Conservation (phyloP, 1,284 basidiomycete species). For the Cystobasidiaceae sp. region DNA sequence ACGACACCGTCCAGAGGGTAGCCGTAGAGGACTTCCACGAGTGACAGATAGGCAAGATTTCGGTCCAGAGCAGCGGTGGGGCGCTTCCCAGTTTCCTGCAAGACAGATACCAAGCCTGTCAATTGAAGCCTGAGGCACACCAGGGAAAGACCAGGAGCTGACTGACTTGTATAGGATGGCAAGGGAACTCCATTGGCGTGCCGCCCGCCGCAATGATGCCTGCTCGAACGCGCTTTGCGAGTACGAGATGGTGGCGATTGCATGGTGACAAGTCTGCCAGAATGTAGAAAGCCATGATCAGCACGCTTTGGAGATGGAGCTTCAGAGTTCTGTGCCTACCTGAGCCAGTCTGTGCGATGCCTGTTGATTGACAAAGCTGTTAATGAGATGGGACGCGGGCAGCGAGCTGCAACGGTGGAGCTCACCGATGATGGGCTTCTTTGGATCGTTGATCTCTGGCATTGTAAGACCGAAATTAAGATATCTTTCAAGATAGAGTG, state of each 20-base stretch:
- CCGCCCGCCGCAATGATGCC: conserved; percentile 48
- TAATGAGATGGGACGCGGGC: background rate
- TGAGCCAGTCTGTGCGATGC: conserved; percentile 30
- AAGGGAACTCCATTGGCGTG: conserved; percentile 49
- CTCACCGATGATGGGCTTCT: conserved; percentile 28
- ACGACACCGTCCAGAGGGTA: conserved; percentile 49
- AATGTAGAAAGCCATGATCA: background rate
- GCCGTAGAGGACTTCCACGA: conserved; percentile 48
- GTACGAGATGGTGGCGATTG: conserved; percentile 46
- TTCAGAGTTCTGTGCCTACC: background rate
- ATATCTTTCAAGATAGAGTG: conserved; percentile 45
- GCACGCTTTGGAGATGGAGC: background rate
- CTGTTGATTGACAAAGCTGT: background rate
- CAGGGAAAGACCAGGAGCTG: background rate
- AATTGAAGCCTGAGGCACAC: background rate
- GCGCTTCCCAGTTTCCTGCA: conserved; percentile 46
- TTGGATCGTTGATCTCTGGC: conserved; percentile 39
- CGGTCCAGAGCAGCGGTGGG: conserved; percentile 48
- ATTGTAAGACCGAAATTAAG: conserved; percentile 46
- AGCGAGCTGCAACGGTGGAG: background rate
- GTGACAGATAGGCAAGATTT: conserved; percentile 46
- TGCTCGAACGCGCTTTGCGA: conserved; percentile 48
- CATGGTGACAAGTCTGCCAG: conserved; percentile 45
- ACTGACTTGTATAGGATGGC: conserved; percentile 46
- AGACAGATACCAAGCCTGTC: background rate